These are phyloP conservation scores for Aspergillus flavus DNA, from an alignment of 2,329 filamentous ascomycete genomes.

Conservation along the genomic window DNA sequence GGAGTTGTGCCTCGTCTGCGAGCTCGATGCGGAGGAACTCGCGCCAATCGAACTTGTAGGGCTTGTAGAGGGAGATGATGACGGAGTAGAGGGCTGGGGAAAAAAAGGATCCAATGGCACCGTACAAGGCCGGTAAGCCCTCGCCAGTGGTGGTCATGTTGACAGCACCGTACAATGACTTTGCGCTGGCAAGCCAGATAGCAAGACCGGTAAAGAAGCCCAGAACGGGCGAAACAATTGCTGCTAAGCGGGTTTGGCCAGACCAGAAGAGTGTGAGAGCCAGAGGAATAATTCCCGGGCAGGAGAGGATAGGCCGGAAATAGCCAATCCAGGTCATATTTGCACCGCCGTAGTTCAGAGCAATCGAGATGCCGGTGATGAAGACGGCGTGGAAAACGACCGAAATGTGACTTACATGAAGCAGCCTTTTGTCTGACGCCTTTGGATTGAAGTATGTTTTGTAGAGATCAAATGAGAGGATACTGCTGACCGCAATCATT, in stretches of 20 bases:
- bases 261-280: constrained; percentile 50
- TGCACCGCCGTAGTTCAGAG: constrained; percentile 52
- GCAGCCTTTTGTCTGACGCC: constrained; percentile 46
- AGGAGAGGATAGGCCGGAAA: constrained; percentile 46
- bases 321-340: constrained; percentile 53
- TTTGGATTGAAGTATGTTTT: constrained; percentile 53
- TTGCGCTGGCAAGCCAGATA: constrained; percentile 49
- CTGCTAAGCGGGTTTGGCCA: constrained; percentile 49
- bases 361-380: constrained; percentile 52
- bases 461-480: constrained; percentile 55
- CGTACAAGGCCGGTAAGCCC: constrained; percentile 49
- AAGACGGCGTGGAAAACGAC: constrained; percentile 53
- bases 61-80: constrained; percentile 45
- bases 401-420: constrained; percentile 51
- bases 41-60: constrained; percentile 47
- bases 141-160: constrained; percentile 45
- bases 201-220: constrained; percentile 48
- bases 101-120: constrained; percentile 50
- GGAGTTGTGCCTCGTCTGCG: constrained; percentile 40
- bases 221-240: constrained; percentile 41
- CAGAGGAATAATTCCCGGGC: constrained; percentile 50
- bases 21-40: constrained; percentile 53
- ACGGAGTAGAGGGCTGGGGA: constrained; percentile 51
- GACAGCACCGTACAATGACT: constrained; percentile 44
- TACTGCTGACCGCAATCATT: constrained; percentile 56